These are phyloP conservation scores for Boehmeria nivea DNA, from an alignment of 306 rosid genomes.

Conservation along the genomic window DNA sequence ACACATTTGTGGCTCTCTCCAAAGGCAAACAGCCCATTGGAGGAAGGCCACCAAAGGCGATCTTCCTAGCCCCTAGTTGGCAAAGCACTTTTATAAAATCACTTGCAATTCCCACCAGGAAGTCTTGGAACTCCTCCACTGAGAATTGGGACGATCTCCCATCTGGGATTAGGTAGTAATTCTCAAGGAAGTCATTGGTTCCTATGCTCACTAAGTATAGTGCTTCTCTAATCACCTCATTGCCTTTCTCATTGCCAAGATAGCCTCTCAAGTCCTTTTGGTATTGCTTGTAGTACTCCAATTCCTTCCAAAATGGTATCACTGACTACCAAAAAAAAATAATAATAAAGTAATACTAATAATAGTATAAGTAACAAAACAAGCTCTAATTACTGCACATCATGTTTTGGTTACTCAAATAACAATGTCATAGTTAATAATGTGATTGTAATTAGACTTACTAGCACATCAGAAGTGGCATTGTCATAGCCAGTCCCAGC, in stretches of 20 bases:
- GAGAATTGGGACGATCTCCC: constrained; percentile 38
- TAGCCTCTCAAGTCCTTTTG: constrained; percentile 35
- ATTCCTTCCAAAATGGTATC: constrained; percentile 54
- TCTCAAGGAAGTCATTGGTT: constrained; percentile 60
- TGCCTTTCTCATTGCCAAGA: constrained; percentile 40
- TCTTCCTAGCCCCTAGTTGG: constrained; percentile 40
- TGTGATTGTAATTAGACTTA: too few species aligned
- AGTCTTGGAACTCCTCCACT: constrained; percentile 38
- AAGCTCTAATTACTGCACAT: too few species aligned
- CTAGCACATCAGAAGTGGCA: constrained; percentile 47
- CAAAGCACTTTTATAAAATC: constrained; percentile 31
- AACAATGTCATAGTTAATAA: too few species aligned
- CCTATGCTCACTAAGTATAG: constrained; percentile 45
- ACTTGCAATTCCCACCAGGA: constrained; percentile 30
- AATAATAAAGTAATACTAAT: neutral
- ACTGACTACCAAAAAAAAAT: constrained; percentile 30
- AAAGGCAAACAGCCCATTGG: constrained; percentile 68
- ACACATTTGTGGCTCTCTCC: constrained; percentile 37
- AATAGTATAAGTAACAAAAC: neutral
- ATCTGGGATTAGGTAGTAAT: constrained; percentile 30
- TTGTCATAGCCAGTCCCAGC: constrained; percentile 66
- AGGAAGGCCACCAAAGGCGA: constrained; percentile 41
- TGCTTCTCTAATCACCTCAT: constrained; percentile 36
- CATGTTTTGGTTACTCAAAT: neutral
- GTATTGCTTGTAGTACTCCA: constrained; percentile 47